Evolutionary conservation across 106 monocot genomes (phyloP).

Genomic region (Acorus calamus): DNA sequence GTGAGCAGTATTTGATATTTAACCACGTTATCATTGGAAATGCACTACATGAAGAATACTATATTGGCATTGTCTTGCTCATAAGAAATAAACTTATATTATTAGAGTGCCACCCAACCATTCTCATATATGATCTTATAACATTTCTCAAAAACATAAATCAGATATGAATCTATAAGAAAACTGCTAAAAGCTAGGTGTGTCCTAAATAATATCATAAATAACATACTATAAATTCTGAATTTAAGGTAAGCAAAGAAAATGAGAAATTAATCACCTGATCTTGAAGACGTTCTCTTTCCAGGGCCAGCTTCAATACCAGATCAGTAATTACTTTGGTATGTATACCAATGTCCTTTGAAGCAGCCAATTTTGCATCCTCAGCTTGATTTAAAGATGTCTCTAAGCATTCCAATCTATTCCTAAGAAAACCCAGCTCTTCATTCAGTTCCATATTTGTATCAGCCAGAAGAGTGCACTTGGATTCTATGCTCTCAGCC

Average conservation of each 20-base stretch:
- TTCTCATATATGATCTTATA: too few relatives aligned
- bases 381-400: conserved; percentile 44
- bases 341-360: conserved; percentile 65
- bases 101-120: too few relatives aligned
- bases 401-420: conserved; percentile 48
- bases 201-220: not conserved
- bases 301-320: conserved; percentile 50
- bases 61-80: too few relatives aligned
- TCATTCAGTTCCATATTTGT: conserved; percentile 78
- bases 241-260: not conserved
- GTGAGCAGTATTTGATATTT: too few relatives aligned
- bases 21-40: too few relatives aligned
- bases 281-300: conserved; percentile 63
- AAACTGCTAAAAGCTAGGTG: too few relatives aligned
- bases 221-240: not conserved
- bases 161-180: too few relatives aligned
- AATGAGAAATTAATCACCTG: conserved; percentile 30
- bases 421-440: conserved; percentile 57
- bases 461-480: conserved; percentile 53
- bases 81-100: too few relatives aligned
- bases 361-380: conserved; percentile 38
- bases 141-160: too few relatives aligned
- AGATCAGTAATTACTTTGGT: conserved; percentile 61
- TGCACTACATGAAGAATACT: too few relatives aligned
- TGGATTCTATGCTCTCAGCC: conserved; percentile 60